These are phyloP conservation scores for Phytophthora quininea DNA, from an alignment of 352 stramenopile species.

Conservation along the genomic window DNA sequence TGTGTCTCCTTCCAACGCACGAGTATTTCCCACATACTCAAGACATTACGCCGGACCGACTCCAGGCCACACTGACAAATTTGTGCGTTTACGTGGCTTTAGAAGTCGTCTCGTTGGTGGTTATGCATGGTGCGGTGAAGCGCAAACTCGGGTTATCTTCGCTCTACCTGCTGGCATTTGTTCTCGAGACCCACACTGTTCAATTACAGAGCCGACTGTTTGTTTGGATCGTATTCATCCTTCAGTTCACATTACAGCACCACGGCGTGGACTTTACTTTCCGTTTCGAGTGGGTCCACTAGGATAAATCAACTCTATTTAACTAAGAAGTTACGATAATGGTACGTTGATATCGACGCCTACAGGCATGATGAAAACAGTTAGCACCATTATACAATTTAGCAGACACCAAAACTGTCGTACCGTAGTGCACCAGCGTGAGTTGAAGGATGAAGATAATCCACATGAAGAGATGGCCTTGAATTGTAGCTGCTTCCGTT, in stretches of 20 bases:
- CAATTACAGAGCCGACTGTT: slow-evolving; percentile 26
- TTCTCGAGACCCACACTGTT: slow-evolving; percentile 28
- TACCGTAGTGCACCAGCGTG: neutral
- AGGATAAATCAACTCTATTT: neutral
- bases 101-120: slow-evolving; percentile 18
- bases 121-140: slow-evolving; percentile 24
- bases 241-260: slow-evolving; percentile 28
- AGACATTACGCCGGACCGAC: slow-evolving; percentile 13
- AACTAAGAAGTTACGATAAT: too few relatives aligned
- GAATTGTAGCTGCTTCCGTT: too few relatives aligned
- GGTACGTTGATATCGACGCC: too few relatives aligned
- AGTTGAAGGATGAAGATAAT: neutral
- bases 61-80: slow-evolving; percentile 11
- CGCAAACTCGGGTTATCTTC: slow-evolving; percentile 25
- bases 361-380: too few relatives aligned
- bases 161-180: slow-evolving; percentile 30
- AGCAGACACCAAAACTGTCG: neutral
- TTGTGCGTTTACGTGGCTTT: slow-evolving; percentile 19
- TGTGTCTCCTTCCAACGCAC: slow-evolving; percentile 26
- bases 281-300: slow-evolving; percentile 15
- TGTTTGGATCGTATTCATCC: slow-evolving; percentile 30
- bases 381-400: too few relatives aligned
- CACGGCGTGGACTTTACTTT: slow-evolving; percentile 12
- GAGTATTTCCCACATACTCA: slow-evolving; percentile 12
- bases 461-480: too few relatives aligned